Evolutionary conservation across 176 grass and related monocot genomes (phyloP), one percentile per base, ranked within the genome.

Genomic region (Saccharum spontaneum): DNA sequence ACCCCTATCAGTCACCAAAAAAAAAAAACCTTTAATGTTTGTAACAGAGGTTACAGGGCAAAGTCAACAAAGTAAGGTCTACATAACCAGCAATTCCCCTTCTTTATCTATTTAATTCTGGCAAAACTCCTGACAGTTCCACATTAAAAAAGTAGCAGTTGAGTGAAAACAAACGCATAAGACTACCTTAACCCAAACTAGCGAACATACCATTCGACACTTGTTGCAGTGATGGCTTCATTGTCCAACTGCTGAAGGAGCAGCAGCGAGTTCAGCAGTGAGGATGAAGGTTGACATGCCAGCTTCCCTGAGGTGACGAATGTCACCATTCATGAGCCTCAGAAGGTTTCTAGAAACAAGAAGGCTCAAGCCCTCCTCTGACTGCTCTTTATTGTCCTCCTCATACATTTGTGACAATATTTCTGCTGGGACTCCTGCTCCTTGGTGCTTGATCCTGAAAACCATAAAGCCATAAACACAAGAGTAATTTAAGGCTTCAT

Each of bases 291-390:
- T 85, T 17, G 96, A 94, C 80, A 90, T 81, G 55, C 78, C 82
- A 41, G 91, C 89, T 72, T 95, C 93, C 85, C 91, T 90, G 28
- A 98, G 78, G 79, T 95, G 91, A 37, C 59, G 72, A 6, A 98
- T 90, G 45, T 98, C 86, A 0, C 96, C 96, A 23, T 95, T 98
- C 96, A 98, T 98, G 74, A 95, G 82, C 89, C 81, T 90, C 68
- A 98, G 82, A 85, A 98, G 85, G 74, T 98, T 95, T 64, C 91
- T 81, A 79, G 87, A 95, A 45, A 92, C 96, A 3, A 93, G 83
- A 68, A 98, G 96, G 54, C 91, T 82, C 28, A 92, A 83, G 5
- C 91, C 93, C 46, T 94, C 96, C 14, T 94, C 93, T 2, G 93
- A 92, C 5, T 87, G 93, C 14, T 87, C 81, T 49, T 84, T 77